Percentiles rank a stretch among this genome's conserved stretches.
phyloP scores from a whole-genome alignment of 805 yeast species.

The Pichia phayaonensis region DNA sequence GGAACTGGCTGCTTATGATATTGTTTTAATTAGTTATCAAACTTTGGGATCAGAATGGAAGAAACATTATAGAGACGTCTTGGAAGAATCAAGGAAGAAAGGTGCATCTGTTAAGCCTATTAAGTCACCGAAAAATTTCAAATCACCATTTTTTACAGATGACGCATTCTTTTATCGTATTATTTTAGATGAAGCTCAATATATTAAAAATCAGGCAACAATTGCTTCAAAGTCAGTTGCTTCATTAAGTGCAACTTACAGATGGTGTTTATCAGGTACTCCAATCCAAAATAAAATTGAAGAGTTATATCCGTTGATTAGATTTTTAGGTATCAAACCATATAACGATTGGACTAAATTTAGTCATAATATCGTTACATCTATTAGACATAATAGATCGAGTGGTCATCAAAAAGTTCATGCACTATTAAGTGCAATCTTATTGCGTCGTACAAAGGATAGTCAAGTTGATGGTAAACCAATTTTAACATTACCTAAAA shows the following conservation, averaged over 20 bases:
- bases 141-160: constrained; percentile 54
- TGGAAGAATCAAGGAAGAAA: constrained; percentile 17
- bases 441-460: constrained; percentile 67
- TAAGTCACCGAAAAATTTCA: constrained; percentile 30
- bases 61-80: constrained; percentile 44
- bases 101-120: not conserved
- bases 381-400: constrained; percentile 36
- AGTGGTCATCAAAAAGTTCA: constrained; percentile 45
- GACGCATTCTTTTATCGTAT: constrained; percentile 47
- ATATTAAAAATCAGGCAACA: constrained; percentile 42
- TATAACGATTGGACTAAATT: constrained; percentile 55
- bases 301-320: constrained; percentile 43
- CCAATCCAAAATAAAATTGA: constrained; percentile 52
- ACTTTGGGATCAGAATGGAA: constrained; percentile 73
- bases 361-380: constrained; percentile 45
- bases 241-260: constrained; percentile 30
- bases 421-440: constrained; percentile 62
- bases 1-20: constrained; percentile 52
- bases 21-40: constrained; percentile 72
- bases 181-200: constrained; percentile 51
- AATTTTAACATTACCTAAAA: constrained; percentile 60
- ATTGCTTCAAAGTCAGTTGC: constrained; percentile 41
- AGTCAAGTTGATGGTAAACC: constrained; percentile 74
- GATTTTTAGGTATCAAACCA: constrained; percentile 52
- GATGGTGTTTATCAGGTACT: constrained; percentile 51